Evolutionary conservation across 768 basidiomycete genomes (phyloP).

Genomic region (Boletus sp.): DNA sequence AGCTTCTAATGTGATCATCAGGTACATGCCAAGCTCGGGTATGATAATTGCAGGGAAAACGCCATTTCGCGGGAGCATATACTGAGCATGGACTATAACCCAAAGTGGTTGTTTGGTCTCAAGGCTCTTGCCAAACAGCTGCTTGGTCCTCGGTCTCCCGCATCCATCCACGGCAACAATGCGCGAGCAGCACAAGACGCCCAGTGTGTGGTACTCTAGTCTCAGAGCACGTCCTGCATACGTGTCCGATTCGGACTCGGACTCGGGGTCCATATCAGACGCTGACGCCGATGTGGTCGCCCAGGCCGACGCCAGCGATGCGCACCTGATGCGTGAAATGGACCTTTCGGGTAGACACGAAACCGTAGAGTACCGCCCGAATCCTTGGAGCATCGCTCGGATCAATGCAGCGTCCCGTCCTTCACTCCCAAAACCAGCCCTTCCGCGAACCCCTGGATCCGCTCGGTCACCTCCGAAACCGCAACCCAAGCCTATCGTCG

Average conservation of each 20-base stretch:
- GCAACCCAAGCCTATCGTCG: constrained; percentile 37
- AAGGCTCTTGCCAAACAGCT: constrained; percentile 9
- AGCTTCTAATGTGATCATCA: neutral
- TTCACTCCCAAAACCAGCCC: neutral
- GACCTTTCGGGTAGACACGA: constrained; percentile 63
- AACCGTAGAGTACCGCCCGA: constrained; percentile 61
- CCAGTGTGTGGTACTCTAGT: constrained; percentile 29
- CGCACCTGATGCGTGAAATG: constrained; percentile 42
- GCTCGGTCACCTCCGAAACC: constrained; percentile 8
- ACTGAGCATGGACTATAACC: neutral
- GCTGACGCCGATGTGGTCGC: neutral
- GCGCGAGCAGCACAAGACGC: neutral
- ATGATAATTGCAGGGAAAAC: neutral
- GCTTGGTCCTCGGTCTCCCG: too few species aligned
- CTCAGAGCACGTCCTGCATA: constrained; percentile 11
- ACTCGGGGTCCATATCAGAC: constrained; percentile 1
- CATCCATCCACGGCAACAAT: neutral
- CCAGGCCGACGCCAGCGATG: constrained; percentile 19
- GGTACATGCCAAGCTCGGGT: neutral
- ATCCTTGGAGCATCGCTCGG: constrained; percentile 79
- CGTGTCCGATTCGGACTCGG: constrained; percentile 18
- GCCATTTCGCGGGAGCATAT: neutral
- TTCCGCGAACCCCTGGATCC: neutral
- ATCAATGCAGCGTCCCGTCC: constrained; percentile 64
- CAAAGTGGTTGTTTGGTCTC: neutral